phyloP scores from a whole-genome alignment of 805 yeast species.

The Pichia kluyveri region DNA sequence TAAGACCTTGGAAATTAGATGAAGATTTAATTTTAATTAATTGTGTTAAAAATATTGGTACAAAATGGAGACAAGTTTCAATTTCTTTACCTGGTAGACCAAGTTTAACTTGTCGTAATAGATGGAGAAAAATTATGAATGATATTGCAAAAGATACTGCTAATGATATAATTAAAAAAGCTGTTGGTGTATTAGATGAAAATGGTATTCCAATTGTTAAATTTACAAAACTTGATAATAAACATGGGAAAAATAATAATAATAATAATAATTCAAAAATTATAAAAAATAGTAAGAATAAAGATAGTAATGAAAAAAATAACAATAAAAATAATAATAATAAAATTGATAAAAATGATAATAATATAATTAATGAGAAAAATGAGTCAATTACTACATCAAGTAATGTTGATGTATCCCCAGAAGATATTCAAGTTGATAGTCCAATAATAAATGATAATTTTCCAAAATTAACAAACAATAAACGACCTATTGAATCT shows the following conservation, averaged over 20 bases:
- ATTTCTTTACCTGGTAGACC: conserved; percentile 69
- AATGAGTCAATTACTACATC: neutral
- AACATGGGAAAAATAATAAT: neutral
- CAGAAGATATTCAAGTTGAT: no score
- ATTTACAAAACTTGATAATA: conserved; percentile 5
- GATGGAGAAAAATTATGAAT: conserved; percentile 84
- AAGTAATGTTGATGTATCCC: no score
- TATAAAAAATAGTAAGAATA: neutral
- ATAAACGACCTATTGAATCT: no score
- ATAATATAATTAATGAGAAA: neutral
- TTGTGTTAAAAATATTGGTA: conserved; percentile 64
- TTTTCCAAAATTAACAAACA: neutral
- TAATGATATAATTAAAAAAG: conserved; percentile 40
- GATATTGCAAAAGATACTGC: conserved; percentile 66
- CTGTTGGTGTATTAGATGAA: conserved; percentile 38
- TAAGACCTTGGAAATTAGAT: conserved; percentile 68
- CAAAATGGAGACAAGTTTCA: conserved; percentile 83
- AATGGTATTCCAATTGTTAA: conserved; percentile 11
- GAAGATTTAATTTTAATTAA: conserved; percentile 69
- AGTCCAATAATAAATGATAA: neutral
- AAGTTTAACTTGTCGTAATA: conserved; percentile 79
- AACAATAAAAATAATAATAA: neutral
- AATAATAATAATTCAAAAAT: neutral
- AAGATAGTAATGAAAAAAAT: neutral
- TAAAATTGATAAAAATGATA: neutral